Evolutionary conservation across 176 grass and related monocot species (phyloP).

Genomic region (Ensete ventricosum): DNA sequence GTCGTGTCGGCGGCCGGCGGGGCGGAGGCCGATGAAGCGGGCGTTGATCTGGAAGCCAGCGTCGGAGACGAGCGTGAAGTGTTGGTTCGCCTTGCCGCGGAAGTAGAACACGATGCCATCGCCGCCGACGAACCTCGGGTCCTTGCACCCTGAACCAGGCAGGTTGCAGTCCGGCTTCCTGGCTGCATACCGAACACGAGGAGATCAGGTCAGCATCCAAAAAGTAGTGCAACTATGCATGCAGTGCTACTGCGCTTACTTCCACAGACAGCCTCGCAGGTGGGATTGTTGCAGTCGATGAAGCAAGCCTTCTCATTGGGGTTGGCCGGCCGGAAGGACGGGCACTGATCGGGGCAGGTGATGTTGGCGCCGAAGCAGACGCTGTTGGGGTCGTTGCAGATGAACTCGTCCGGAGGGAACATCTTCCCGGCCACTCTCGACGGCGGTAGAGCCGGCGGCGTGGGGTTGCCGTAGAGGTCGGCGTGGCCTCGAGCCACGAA

Average conservation of each 20-base stretch:
- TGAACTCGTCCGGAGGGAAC: neutral
- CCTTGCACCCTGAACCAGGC: conserved; percentile 30
- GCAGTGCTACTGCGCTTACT: conserved; percentile 2
- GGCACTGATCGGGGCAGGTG: conserved; percentile 28
- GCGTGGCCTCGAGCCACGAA: neutral
- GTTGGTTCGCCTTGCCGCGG: conserved; percentile 30
- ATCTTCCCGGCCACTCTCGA: neutral
- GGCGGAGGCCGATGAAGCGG: conserved; percentile 37
- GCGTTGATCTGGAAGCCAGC: conserved; percentile 38
- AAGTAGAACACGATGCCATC: conserved; percentile 49
- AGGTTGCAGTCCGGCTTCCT: conserved; percentile 23
- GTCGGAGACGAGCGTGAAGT: conserved; percentile 42
- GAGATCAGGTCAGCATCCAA: neutral
- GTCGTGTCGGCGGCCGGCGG: conserved; percentile 26
- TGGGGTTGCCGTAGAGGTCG: neutral
- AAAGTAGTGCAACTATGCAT: neutral
- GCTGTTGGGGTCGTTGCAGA: conserved; percentile 3
- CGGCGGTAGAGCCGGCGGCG: conserved; percentile 1
- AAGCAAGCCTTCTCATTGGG: conserved; percentile 24
- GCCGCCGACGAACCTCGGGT: conserved; percentile 42
- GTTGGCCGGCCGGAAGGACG: conserved; percentile 12
- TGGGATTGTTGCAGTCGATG: conserved; percentile 26
- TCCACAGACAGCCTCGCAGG: conserved; percentile 28
- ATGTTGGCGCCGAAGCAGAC: conserved; percentile 13
- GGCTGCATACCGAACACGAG: neutral